Conservation (phyloP, 2,329 filamentous ascomycete genomes). For the Penicillium janthinellum region DNA sequence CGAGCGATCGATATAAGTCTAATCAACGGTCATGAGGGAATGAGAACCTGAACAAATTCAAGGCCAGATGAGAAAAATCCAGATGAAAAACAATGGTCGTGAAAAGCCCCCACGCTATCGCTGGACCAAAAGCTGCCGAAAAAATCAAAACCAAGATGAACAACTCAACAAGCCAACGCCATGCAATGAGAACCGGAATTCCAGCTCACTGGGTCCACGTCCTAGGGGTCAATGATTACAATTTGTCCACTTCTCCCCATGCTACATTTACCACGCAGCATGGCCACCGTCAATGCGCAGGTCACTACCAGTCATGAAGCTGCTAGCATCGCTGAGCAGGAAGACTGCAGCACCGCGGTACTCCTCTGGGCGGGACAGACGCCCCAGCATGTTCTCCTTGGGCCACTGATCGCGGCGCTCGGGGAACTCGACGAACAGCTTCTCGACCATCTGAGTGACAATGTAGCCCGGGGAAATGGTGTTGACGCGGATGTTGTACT, state of each 20-base stretch:
- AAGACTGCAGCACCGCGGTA: slow-evolving; percentile 61
- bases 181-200: slow-evolving; percentile 15
- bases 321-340: slow-evolving; percentile 52
- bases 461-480: slow-evolving; percentile 53
- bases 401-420: slow-evolving; percentile 80
- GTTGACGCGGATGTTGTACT: slow-evolving; percentile 53
- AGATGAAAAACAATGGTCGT: neutral
- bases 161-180: slow-evolving; percentile 13
- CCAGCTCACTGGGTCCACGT: neutral
- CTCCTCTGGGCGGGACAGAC: slow-evolving; percentile 67
- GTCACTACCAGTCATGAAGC: slow-evolving; percentile 59
- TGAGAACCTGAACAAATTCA: neutral
- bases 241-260: neutral
- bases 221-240: slow-evolving; percentile 6
- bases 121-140: neutral
- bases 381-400: slow-evolving; percentile 80
- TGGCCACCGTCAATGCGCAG: slow-evolving; percentile 58
- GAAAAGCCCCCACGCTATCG: neutral
- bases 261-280: slow-evolving; percentile 51
- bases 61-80: neutral
- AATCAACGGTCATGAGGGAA: slow-evolving; percentile 13
- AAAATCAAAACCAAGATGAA: slow-evolving; percentile 4
- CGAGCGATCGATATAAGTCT: slow-evolving; percentile 23
- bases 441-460: slow-evolving; percentile 50
- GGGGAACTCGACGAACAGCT: slow-evolving; percentile 63